These are phyloP conservation scores for Ogataea polymorpha DNA, from an alignment of 805 yeast genomes.

Conservation along the genomic window DNA sequence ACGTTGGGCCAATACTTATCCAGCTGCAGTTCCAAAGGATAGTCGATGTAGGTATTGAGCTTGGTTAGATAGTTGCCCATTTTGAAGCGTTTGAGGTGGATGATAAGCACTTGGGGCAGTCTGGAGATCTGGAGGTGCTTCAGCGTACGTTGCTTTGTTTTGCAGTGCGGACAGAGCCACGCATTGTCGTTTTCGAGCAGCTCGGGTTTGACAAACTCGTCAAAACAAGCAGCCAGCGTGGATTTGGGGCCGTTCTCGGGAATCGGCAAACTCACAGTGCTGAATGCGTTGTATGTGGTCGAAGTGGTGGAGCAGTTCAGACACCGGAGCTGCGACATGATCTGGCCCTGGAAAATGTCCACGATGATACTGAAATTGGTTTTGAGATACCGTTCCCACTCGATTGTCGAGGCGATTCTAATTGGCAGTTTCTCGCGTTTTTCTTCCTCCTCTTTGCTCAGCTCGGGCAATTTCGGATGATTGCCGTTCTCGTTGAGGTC, in stretches of 20 bases:
- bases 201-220: conserved; percentile 75
- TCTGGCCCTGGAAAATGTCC: conserved; percentile 86
- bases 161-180: conserved; percentile 83
- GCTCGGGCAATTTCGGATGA: conserved; percentile 51
- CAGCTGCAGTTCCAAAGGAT: conserved; percentile 55
- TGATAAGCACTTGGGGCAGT: conserved; percentile 72
- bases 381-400: conserved; percentile 85
- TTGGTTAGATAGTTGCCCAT: conserved; percentile 50
- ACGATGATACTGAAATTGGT: conserved; percentile 78
- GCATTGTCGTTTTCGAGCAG: conserved; percentile 71
- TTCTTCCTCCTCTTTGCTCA: conserved; percentile 69
- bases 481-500: conserved; percentile 70
- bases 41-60: conserved; percentile 61
- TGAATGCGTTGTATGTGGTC: conserved; percentile 81
- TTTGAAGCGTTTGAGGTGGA: conserved; percentile 82
- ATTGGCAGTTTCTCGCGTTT: conserved; percentile 70
- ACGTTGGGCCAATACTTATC: conserved; percentile 70
- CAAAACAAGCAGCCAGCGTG: conserved; percentile 61
- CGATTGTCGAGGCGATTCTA: conserved; percentile 79
- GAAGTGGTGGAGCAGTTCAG: conserved; percentile 70
- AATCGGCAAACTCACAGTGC: conserved; percentile 76
- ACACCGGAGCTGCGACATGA: conserved; percentile 74
- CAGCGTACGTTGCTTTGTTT: conserved; percentile 56
- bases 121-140: conserved; percentile 73
- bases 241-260: conserved; percentile 42